Evolutionary conservation across 768 basidiomycete genomes (phyloP), one percentile per base, ranked within the genome.

Genomic region (Epithele typhae): DNA sequence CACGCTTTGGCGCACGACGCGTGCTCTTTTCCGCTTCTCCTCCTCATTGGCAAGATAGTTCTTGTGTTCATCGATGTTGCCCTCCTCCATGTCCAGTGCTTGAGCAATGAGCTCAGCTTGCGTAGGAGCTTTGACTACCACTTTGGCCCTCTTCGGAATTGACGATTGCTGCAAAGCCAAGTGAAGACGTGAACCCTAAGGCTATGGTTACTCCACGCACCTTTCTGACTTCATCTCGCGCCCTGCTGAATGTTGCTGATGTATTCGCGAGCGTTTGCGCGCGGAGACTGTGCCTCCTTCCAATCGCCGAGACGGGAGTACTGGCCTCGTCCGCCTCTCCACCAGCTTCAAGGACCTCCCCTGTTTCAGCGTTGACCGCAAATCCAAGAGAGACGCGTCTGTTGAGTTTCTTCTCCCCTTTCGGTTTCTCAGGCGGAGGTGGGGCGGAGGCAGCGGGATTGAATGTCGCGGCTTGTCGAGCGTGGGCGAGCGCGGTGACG

Each of bases 11-110:
- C 84, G 79, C 23, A 83, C 77, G 21, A 82, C 81, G 11, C 71
- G 67, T 21, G 78, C 82, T 25, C 79, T 79, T 58, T 77, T 81
- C 7, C 89, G 79, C 54, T 87, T 90, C 65, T 90, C 88, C 58
- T 89, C 90, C 55, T 94, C 92, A 2, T 80, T 65, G 40, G 74
- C 77, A 23, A 93, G 78, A 59, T 92, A 93, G 55, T 91, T 78
- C 27, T 78, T 72, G 52, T 93, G 87, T 38, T 89, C 82, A 5
- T 74, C 72, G 18, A 84, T 80, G 60, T 94, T 94, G 0, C 84
- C 82, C 63, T 92, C 91, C 63, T 93, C 92, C 43, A 82, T 89
- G 56, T 92, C 87, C 15, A 93, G 76, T 0, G 92, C 92, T 6
- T 79, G 79, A 2, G 80, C 81, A 46, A 94, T 85, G 7, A 93